phyloP scores from a whole-genome alignment of 352 stramenopile species.

The Phytophthora palmivora region DNA sequence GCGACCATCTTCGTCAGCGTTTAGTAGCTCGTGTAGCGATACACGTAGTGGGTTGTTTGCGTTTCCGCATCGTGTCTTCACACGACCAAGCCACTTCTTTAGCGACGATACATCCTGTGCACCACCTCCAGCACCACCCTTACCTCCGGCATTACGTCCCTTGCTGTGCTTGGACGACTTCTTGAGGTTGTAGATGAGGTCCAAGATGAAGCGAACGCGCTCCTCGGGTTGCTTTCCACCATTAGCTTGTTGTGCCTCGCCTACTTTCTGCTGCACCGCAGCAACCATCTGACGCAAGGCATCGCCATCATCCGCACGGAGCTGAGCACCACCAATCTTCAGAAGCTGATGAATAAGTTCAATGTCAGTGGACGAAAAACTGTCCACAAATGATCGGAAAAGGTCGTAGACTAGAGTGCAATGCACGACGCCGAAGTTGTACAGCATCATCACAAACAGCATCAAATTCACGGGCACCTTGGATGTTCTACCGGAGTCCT shows the following conservation, averaged over 20 bases:
- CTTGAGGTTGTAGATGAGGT: slow-evolving; percentile 97
- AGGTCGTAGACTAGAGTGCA: slow-evolving; percentile 93
- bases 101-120: slow-evolving; percentile 81
- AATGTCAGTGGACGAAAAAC: slow-evolving; percentile 79
- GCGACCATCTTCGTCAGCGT: slow-evolving; percentile 90
- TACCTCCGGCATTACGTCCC: slow-evolving; percentile 41
- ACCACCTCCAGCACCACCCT: too few relatives aligned
- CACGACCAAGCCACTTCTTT: slow-evolving; percentile 94
- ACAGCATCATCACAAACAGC: slow-evolving; percentile 90
- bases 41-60: slow-evolving; percentile 78
- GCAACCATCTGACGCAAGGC: slow-evolving; percentile 89
- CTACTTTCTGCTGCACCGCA: slow-evolving; percentile 81
- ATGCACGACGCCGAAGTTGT: slow-evolving; percentile 91
- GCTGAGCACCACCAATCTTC: slow-evolving; percentile 79
- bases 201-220: slow-evolving; percentile 91
- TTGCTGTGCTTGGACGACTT: slow-evolving; percentile 94
- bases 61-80: slow-evolving; percentile 92
- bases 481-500: slow-evolving; percentile 38
- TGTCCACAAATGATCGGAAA: slow-evolving; percentile 82
- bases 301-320: slow-evolving; percentile 85
- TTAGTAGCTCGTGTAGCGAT: slow-evolving; percentile 74
- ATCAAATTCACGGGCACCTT: slow-evolving; percentile 85
- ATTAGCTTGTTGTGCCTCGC: slow-evolving; percentile 41
- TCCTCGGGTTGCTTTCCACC: slow-evolving; percentile 47
- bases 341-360: slow-evolving; percentile 90